Conservation (phyloP, 495 filamentous ascomycete species). For the Penicillium crystallinum region DNA sequence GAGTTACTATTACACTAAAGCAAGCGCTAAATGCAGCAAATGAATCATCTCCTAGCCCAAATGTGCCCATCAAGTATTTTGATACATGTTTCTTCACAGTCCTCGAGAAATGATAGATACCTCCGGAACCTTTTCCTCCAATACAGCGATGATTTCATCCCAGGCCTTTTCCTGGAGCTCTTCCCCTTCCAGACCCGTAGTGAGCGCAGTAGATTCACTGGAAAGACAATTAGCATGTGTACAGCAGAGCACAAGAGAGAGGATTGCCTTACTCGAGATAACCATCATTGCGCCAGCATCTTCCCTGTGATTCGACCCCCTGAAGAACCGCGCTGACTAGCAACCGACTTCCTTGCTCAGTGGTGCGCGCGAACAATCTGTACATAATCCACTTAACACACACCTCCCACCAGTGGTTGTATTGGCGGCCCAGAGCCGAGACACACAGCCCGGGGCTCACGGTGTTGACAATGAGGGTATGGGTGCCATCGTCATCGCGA, state of each 20-base stretch:
- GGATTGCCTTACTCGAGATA: conserved; percentile 37
- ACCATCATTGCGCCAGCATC: conserved; percentile 45
- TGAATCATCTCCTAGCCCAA: too few relatives aligned
- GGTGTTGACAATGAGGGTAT: conserved; percentile 43
- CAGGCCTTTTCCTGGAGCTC: conserved; percentile 36
- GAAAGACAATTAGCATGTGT: conserved; percentile 3
- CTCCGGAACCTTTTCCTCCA: conserved; percentile 24
- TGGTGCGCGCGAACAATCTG: conserved; percentile 40
- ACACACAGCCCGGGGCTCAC: conserved; percentile 42
- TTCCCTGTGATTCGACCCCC: conserved; percentile 46
- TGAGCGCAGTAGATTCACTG: conserved; percentile 39
- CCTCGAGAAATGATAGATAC: conserved; percentile 8
- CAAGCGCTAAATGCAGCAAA: too few relatives aligned
- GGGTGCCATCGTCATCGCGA: conserved; percentile 29
- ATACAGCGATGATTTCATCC: conserved; percentile 34
- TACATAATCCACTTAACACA: conserved; percentile 33
- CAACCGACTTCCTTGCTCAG: conserved; percentile 47
- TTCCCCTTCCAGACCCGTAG: conserved; percentile 27
- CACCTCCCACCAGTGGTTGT: conserved; percentile 33
- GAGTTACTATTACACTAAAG: too few relatives aligned
- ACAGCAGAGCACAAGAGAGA: background rate
- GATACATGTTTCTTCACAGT: background rate
- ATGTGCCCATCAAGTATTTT: too few relatives aligned
- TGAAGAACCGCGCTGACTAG: conserved; percentile 47
- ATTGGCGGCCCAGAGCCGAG: conserved; percentile 38